A percentile compares a stretch with the other conserved stretches of the same genome.
Conservation (phyloP, 208 protist genomes). For the Wallacemonas sp. region DNA sequence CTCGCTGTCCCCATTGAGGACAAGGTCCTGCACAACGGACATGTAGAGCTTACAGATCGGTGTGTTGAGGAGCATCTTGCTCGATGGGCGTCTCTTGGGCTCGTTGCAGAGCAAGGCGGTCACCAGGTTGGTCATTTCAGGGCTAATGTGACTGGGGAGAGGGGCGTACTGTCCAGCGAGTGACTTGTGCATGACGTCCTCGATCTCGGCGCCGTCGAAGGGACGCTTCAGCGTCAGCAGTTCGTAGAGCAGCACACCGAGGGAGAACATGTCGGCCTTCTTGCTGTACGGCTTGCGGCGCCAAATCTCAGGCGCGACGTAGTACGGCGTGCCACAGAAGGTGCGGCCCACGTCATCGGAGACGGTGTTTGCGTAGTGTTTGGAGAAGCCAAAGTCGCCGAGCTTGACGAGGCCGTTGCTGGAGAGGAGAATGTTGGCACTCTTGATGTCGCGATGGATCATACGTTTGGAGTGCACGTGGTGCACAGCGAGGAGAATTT, state of each 20-base stretch:
- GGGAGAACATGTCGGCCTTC: constrained; percentile 89
- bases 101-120: constrained; percentile 20
- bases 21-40: constrained; percentile 17
- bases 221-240: constrained; percentile 65
- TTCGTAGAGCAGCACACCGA: constrained; percentile 81
- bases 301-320: constrained; percentile 89
- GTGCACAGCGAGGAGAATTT: constrained; percentile 65
- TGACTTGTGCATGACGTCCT: constrained; percentile 41
- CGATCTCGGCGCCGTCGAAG: constrained; percentile 55
- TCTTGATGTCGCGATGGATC: constrained; percentile 79
- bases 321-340: constrained; percentile 84
- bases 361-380: constrained; percentile 40
- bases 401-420: constrained; percentile 73
- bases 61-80: constrained; percentile 21
- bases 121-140: constrained; percentile 36
- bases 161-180: constrained; percentile 23
- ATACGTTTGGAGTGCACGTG: constrained; percentile 78
- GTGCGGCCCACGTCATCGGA: constrained; percentile 37
- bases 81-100: constrained; percentile 21
- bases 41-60: constrained; percentile 25
- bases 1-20: constrained; percentile 5
- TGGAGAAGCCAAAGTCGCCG: constrained; percentile 77
- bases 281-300: constrained; percentile 81
- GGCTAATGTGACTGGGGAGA: constrained; percentile 17
- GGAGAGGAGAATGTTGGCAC: constrained; percentile 66